Percentiles rank a stretch among this genome's conserved stretches.
Evolutionary conservation across 2,329 filamentous ascomycete genomes (phyloP).

Genomic region (Verticillium albo-atrum): DNA sequence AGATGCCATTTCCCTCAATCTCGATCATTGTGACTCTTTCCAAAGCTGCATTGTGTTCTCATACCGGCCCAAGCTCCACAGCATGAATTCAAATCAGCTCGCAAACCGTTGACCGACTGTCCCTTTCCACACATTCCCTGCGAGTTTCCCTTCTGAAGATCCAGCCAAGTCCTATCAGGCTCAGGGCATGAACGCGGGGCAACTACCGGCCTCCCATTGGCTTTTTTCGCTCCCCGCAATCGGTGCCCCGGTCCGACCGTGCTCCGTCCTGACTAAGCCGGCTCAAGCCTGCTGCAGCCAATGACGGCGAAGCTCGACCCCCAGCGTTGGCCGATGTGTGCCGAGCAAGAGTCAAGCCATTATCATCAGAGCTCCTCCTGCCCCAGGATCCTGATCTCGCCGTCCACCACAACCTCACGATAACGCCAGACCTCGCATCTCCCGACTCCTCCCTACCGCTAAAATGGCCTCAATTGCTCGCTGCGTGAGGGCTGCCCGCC

Average conservation of each 20-base stretch:
- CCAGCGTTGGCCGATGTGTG: not conserved
- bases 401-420: not conserved
- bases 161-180: not conserved
- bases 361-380: not conserved
- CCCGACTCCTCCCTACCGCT: constrained; percentile 9
- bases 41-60: not conserved
- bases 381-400: constrained; percentile 5
- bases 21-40: not conserved
- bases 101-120: not conserved
- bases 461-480: constrained; percentile 60
- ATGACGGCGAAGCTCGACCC: not conserved
- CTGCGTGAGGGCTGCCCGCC: constrained; percentile 45
- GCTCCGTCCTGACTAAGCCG: not conserved
- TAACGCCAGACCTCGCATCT: not conserved
- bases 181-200: not conserved
- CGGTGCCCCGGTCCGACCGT: not conserved
- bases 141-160: not conserved
- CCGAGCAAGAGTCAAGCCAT: not conserved
- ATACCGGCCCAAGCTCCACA: not conserved
- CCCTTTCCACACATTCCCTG: not conserved
- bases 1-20: not conserved
- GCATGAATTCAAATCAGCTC: not conserved
- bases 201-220: not conserved
- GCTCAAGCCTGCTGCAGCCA: not conserved
- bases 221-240: not conserved